Conservation (phyloP, 2,329 filamentous ascomycete genomes). For the Diaporthe sp. region DNA sequence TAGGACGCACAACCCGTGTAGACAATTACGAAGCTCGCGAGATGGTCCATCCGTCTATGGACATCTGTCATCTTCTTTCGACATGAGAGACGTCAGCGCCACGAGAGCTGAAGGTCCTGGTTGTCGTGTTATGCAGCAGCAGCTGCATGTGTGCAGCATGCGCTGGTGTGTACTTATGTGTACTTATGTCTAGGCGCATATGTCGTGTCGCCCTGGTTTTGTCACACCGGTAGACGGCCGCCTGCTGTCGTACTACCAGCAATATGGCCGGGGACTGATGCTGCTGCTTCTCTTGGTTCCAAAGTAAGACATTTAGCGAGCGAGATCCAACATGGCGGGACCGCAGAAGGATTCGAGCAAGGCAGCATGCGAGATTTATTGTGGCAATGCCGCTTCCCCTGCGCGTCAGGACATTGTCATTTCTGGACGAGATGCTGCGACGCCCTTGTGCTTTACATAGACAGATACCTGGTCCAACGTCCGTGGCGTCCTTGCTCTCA, state of each 20-base stretch:
- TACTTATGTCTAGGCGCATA: slow-evolving; percentile 7
- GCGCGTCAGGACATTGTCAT: slow-evolving; percentile 3
- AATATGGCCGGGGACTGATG: background rate
- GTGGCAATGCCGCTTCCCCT: slow-evolving; percentile 9
- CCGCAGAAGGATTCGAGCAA: slow-evolving; percentile 20
- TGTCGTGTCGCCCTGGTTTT: slow-evolving; percentile 19
- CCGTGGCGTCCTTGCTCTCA: background rate
- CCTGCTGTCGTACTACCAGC: background rate
- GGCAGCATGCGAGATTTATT: slow-evolving; percentile 21
- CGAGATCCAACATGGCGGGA: slow-evolving; percentile 23
- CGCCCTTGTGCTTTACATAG: background rate
- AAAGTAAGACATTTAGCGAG: slow-evolving; percentile 10
- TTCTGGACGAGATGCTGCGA: background rate
- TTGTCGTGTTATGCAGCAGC: slow-evolving; percentile 17
- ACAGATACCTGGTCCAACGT: background rate
- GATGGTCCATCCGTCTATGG: slow-evolving; percentile 2
- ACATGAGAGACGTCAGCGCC: slow-evolving; percentile 9
- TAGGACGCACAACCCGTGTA: background rate
- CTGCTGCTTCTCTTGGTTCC: slow-evolving; percentile 11
- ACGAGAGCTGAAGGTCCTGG: background rate
- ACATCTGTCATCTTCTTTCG: background rate
- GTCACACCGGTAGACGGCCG: slow-evolving; percentile 21
- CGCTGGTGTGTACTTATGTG: background rate
- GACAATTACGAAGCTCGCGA: background rate
- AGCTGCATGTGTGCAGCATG: background rate